Conservation (phyloP, 2,329 filamentous ascomycete species). For the Apiospora aurea region DNA sequence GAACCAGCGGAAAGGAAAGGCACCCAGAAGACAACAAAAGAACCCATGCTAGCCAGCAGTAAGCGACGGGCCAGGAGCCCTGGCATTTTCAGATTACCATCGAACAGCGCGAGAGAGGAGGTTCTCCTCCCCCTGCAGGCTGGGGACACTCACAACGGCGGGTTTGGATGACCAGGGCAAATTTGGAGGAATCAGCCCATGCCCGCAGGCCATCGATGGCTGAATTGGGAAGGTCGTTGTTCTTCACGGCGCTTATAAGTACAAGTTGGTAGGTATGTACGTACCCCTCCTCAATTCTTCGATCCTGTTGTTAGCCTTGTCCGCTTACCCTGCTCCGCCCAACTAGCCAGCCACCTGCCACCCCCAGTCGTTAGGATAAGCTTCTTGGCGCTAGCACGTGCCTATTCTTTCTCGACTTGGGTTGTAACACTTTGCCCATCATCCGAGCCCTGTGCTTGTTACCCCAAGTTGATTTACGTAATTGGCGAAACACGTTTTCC, state of each 20-base stretch:
- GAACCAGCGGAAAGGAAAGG: neutral
- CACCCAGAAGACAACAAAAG: neutral
- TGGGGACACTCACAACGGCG: neutral
- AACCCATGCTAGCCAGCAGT: neutral
- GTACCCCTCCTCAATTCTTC: neutral
- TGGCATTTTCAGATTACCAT: neutral
- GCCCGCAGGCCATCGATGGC: conserved; percentile 6
- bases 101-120: neutral
- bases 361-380: conserved; percentile 24
- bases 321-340: conserved; percentile 9
- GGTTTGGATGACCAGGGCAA: neutral
- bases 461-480: conserved; percentile 11
- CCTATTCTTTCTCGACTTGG: neutral
- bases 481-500: neutral
- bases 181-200: neutral
- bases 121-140: neutral
- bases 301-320: neutral
- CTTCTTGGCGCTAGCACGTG: conserved; percentile 24
- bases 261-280: neutral
- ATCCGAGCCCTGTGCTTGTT: neutral
- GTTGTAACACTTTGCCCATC: neutral
- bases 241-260: neutral
- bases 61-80: conserved; percentile 1
- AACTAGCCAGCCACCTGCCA: neutral
- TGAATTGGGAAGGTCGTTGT: conserved; percentile 18